Evolutionary conservation across 192 early-diverging fungal genomes (phyloP).

Genomic region (Umbelopsis sp.): DNA sequence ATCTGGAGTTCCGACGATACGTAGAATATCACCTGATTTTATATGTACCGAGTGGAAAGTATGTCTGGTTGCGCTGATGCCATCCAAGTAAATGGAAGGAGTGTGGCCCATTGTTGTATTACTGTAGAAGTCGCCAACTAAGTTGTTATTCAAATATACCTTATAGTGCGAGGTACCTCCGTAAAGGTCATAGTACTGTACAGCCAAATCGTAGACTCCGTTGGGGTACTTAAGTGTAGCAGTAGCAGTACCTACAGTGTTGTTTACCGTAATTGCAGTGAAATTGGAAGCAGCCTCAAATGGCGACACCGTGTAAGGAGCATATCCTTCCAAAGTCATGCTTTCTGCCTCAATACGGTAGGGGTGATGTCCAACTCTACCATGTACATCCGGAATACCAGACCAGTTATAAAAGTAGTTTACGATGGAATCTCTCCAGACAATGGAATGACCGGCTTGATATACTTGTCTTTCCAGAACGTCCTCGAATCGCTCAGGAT

Average conservation of each 20-base stretch:
- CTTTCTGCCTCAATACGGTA: slow-evolving; percentile 11
- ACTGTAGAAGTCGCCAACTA: background rate
- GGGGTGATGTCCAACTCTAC: slow-evolving; percentile 8
- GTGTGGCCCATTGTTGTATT: slow-evolving; percentile 3
- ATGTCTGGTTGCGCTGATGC: slow-evolving; percentile 9
- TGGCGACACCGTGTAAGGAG: background rate
- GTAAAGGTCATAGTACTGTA: slow-evolving; percentile 9
- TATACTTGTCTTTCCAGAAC: slow-evolving; percentile 8
- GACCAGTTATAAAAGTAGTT: slow-evolving; percentile 14
- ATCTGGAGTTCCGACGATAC: slow-evolving; percentile 7
- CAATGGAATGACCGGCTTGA: slow-evolving; percentile 4
- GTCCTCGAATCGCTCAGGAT: background rate
- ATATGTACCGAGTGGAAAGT: slow-evolving; percentile 5
- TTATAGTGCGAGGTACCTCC: background rate
- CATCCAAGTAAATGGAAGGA: slow-evolving; percentile 4
- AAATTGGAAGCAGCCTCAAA: slow-evolving; percentile 9
- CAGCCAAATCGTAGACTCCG: slow-evolving; percentile 5
- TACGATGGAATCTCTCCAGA: slow-evolving; percentile 1
- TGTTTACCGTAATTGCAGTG: slow-evolving; percentile 6
- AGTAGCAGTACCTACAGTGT: slow-evolving; percentile 7
- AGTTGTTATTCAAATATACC: background rate
- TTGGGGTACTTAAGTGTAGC: slow-evolving; percentile 7
- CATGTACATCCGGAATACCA: slow-evolving; percentile 3
- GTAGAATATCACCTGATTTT: slow-evolving; percentile 5
- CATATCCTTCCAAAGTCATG: slow-evolving; percentile 3